Percentiles rank a stretch among this genome's conserved stretches.
phyloP scores from a whole-genome alignment of 495 filamentous ascomycete species.

The Schizothecium vesticola region DNA sequence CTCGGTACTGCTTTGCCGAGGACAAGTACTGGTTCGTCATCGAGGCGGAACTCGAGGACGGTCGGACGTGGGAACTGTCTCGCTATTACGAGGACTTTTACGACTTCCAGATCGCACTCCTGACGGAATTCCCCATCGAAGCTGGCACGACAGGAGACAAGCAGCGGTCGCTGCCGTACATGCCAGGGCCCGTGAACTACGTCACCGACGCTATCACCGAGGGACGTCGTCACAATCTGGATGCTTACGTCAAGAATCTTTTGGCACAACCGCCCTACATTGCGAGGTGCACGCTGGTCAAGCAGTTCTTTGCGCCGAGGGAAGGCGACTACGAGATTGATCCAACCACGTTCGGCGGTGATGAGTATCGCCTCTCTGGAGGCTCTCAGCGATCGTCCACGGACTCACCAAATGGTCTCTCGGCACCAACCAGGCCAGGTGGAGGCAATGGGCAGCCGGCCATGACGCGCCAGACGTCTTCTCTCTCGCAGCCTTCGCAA shows the following conservation, averaged over 20 bases:
- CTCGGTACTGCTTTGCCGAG: constrained; percentile 91
- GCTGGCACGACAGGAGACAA: constrained; percentile 75
- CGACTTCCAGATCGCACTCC: constrained; percentile 92
- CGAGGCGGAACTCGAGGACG: constrained; percentile 86
- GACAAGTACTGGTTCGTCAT: constrained; percentile 99
- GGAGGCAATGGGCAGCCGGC: constrained; percentile 50
- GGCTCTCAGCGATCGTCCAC: constrained; percentile 68
- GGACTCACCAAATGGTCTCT: constrained; percentile 50
- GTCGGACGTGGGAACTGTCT: constrained; percentile 84
- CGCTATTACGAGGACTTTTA: constrained; percentile 98
- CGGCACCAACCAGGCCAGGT: constrained; percentile 52
- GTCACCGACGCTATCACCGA: constrained; percentile 97
- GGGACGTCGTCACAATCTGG: constrained; percentile 81
- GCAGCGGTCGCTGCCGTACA: constrained; percentile 85
- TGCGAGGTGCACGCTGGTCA: constrained; percentile 72
- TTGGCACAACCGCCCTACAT: constrained; percentile 80
- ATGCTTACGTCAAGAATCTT: constrained; percentile 91
- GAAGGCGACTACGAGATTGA: constrained; percentile 92
- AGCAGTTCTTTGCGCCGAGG: constrained; percentile 82
- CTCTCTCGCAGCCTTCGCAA: constrained; percentile 65
- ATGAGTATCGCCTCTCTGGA: constrained; percentile 64
- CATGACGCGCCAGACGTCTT: constrained; percentile 68
- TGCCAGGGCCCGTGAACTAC: constrained; percentile 96
- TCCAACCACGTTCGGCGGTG: constrained; percentile 53
- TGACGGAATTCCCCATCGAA: constrained; percentile 90